A percentile compares a stretch with the other conserved stretches of the same genome.
Conservation (phyloP, 192 early-diverging fungal species). For the Lobosporangium transversale region DNA sequence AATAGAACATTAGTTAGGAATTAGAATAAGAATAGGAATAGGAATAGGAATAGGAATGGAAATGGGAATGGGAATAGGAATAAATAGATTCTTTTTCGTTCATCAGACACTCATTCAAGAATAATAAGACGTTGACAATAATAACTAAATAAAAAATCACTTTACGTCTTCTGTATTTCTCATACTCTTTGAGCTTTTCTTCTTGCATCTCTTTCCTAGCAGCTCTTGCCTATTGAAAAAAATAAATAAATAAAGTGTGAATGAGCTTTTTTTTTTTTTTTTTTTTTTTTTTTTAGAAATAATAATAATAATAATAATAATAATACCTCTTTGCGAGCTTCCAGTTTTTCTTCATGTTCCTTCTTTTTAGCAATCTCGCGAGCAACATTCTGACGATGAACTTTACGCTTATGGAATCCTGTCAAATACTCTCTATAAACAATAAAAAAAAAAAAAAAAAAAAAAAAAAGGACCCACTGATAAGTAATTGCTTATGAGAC, state of each 20-base stretch:
- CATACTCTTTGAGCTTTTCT: constrained; percentile 63
- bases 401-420: constrained; percentile 83
- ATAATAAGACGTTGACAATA: too few species aligned
- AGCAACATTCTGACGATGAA: constrained; percentile 72
- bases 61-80: too few species aligned
- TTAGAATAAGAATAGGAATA: too few species aligned
- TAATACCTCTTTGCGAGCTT: constrained; percentile 62
- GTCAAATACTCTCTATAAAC: constrained; percentile 70
- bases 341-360: constrained; percentile 64
- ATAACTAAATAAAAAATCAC: too few species aligned
- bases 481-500: too few species aligned
- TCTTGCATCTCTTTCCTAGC: constrained; percentile 65
- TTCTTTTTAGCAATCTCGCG: constrained; percentile 53
- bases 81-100: background rate
- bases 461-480: background rate
- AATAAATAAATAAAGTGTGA: background rate
- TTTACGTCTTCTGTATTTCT: constrained; percentile 55
- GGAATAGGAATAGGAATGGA: too few species aligned
- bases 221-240: constrained; percentile 38
- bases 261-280: background rate
- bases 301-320: too few species aligned
- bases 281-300: background rate
- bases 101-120: too few species aligned
- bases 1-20: background rate
- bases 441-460: background rate